Base-by-base conservation (phyloP, 495 filamentous ascomycete genomes). In the Aspergillus olivimuriae region DNA sequence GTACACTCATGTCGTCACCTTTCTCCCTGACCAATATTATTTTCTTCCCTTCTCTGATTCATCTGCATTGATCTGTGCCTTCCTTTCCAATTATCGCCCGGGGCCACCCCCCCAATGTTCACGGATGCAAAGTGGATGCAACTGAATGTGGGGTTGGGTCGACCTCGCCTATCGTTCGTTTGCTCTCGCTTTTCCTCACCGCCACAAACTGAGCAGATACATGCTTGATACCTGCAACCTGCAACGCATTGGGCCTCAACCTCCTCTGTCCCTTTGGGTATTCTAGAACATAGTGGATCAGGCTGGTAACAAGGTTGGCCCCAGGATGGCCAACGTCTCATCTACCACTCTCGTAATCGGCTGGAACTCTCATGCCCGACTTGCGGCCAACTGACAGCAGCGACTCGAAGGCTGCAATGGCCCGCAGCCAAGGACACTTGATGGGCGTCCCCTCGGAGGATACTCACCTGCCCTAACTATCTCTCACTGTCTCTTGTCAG, bases 111-210 rank as follows among this genome's bases (percentile, higher is more conserved):
- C 43, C 41, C 19, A 41, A 56, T 35, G 48, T 26, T 35, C 37
- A 12, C 34, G 26, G 34, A 51, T 44, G 48, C 43, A 47, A 10
- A 35, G 43, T 48, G 44, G 50, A 46, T 51, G 50, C 50, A 51
- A 36, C 19, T 32, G 11, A 45, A 49, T 53, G 65, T 66, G 63
- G 65, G 62, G 65, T 65, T 65, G 44, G 37, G 48, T 51, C 24
- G 44, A 53, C 57, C 53, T 62, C 57, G 61, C 59, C 62, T 64
- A 57, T 55, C 55, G 43, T 53, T 52, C 58, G 42, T 58, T 58
- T 54, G 55, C 34, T 36, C 30, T 39, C 15, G 28, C 35, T 45
- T 50, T 61, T 53, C 54, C 56, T 65, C 65, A 69, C 65, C 65
- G 65, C 65, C 65, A 66, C 61, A 63, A 56, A 57, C 21, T 18